Base-by-base conservation (phyloP, 176 grass and related monocot species). In the Cenchrus americanus region DNA sequence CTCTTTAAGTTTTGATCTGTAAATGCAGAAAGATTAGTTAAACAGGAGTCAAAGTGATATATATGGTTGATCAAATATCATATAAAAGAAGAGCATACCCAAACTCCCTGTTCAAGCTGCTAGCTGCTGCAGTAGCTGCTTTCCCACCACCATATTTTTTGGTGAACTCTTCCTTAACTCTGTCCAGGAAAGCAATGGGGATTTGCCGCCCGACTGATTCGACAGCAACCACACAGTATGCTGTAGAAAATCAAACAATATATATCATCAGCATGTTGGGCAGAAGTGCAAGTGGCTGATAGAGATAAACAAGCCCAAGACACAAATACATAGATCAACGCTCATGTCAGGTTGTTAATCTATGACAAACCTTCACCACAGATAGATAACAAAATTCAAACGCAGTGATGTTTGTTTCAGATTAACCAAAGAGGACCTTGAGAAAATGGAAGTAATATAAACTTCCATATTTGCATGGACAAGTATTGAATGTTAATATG, bases 141-240 rank as follows among this genome's bases (percentile, higher is more conserved):
- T 97, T 97, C 55, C 94, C 94, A 78, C 94, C 92, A 22, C 87
- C 92, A 90, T 88, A 97, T 86, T 80, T 91, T 93, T 97, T 92
- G 60, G 53, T 88, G 85, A 97, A 97, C 49, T 97, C 94, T 49
- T 97, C 94, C 91, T 97, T 97, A 34, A 97, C 85, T 75, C 92
- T 87, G 76, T 97, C 94, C 26, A 97, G 76, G 79, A 97, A 97
- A 42, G 94, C 94, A 46, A 97, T 97, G 47, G 94, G 94, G 53
- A 94, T 66, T 90, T 97, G 94, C 52, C 94, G 92, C n/a, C 94
- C 94, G 22, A 92, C 87, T 71, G 94, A 94, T 82, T 97, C 94
- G 79, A 97, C 94, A 62, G 94, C 94, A 85, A 97, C 94, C 1
- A 97, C 92, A 61, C 94, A 97, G 55, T 97, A 97, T 5, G 94